Base-by-base conservation (phyloP, 352 stramenopile species). In the Globisporangium apiculatum region DNA sequence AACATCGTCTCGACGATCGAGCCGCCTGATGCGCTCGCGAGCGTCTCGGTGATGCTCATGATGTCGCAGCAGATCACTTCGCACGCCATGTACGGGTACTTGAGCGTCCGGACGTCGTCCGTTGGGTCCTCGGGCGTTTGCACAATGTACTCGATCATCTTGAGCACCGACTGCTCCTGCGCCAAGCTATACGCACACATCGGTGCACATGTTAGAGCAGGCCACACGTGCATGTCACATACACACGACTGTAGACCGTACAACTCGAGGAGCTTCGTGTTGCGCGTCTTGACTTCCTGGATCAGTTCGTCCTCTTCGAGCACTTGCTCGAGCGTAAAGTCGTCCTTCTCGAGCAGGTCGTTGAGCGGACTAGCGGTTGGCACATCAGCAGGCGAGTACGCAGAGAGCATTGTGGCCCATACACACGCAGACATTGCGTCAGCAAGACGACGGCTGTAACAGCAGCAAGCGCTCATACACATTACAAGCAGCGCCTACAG, bases 11-110 rank as follows among this genome's bases (percentile, higher is more conserved):
- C 89, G 11, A 98, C 74, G 43, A 88, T 91, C 42, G 79, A 72
- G 9, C 78, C 77, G 9, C 88, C 68, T 0, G 59, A 71, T 1
- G 67, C 70, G 0, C 58, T 74, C 8, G 97, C 82, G 11, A 99
- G 56, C 15, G 91, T 89, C 64, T 98, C 86, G 6, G 97, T 89
- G 59, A 98, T 97, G 53, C 80, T 86, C 49, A 87, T 79, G 49
- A 98, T 96, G 67, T 99, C 96, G 64, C 93, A 99, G 75, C 94
- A 98, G 55, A 99, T 89, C 50, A 98, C 91, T 72, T 99, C 96
- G 69, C 95, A 99, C 48, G 93, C 81, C 95, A 99, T 98, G 85
- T 98, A 99, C 24, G 96, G 95, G 73, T 97, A 99, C 76, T 93
- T 95, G 61, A 93, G 71, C 40, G 77, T 69, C 51, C 80, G 79